Percentiles rank a stretch among this genome's conserved stretches.
Evolutionary conservation across 257 asterid species (phyloP).

Genomic region (Solanum chiquidenum): DNA sequence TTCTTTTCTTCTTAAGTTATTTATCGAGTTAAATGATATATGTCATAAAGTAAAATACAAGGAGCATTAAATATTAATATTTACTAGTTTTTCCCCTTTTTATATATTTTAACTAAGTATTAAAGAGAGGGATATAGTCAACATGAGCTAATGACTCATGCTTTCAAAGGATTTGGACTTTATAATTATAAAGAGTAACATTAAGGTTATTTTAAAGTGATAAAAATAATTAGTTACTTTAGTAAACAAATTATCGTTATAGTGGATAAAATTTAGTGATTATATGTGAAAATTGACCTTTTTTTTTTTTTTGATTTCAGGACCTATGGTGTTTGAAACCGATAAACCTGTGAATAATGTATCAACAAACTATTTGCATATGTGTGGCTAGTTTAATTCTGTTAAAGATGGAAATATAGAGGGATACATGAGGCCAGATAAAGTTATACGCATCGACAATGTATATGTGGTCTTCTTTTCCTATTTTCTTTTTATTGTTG

Average conservation of each 20-base stretch:
- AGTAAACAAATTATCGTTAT: neutral
- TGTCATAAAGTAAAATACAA: neutral
- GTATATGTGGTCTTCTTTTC: neutral
- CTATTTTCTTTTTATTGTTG: neutral
- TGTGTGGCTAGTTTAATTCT: neutral
- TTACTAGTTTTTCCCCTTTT: neutral
- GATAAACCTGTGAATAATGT: conserved; percentile 18
- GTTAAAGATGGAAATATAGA: neutral
- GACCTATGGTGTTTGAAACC: conserved; percentile 52
- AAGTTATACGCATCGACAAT: neutral
- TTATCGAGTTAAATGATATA: neutral
- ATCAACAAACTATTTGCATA: conserved; percentile 5
- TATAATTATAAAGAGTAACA: neutral
- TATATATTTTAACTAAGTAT: neutral
- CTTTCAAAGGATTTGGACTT: too few species aligned
- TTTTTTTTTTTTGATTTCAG: conserved; percentile 22
- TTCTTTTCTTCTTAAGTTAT: neutral
- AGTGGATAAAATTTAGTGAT: neutral
- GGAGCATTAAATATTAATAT: neutral
- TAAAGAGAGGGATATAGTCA: neutral
- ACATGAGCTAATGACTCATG: neutral
- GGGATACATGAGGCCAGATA: neutral
- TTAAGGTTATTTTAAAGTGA: neutral
- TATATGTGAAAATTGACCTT: neutral
- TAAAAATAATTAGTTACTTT: neutral